A percentile compares a stretch with the other conserved stretches of the same genome.
These are phyloP conservation scores for Xerocomellus intermedius DNA, from an alignment of 768 basidiomycete species.

Conservation along the genomic window DNA sequence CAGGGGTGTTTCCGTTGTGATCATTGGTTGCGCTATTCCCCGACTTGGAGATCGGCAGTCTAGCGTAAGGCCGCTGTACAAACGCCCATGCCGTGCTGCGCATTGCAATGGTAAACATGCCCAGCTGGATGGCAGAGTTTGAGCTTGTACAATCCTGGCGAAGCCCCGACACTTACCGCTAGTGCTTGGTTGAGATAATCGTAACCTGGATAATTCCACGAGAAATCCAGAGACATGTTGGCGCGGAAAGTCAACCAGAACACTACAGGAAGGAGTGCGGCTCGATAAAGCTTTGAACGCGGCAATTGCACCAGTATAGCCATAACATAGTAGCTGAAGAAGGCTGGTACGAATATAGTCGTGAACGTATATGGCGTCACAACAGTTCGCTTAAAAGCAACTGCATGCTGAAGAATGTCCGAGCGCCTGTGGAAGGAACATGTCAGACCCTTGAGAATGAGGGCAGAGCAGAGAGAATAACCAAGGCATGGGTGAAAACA, in stretches of 20 bases:
- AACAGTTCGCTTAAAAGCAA: conserved; percentile 15
- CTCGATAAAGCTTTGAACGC: conserved; percentile 41
- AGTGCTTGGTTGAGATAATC: conserved; percentile 23
- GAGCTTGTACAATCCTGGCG: neutral
- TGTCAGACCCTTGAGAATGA: neutral
- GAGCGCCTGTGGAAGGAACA: conserved; percentile 2
- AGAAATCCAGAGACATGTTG: conserved; percentile 27
- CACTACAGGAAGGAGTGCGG: conserved; percentile 49
- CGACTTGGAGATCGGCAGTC: conserved; percentile 8
- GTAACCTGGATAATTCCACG: conserved; percentile 10
- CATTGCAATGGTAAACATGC: conserved; percentile 25
- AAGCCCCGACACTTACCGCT: conserved; percentile 12
- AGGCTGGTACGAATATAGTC: conserved; percentile 41
- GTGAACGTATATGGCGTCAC: conserved; percentile 30
- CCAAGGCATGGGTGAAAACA: conserved; percentile 10
- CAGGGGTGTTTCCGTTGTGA: neutral
- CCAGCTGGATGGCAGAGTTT: conserved; percentile 12
- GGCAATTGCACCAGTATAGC: conserved; percentile 54
- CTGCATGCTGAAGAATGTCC: conserved; percentile 8
- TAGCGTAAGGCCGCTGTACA: conserved; percentile 8
- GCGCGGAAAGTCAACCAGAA: conserved; percentile 44
- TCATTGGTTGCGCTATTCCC: neutral
- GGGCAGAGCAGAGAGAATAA: neutral
- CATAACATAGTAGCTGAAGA: conserved; percentile 48
- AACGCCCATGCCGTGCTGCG: conserved; percentile 27